Percentiles rank a stretch among this genome's conserved stretches.
These are phyloP conservation scores for Colletotrichum caudatum DNA, from an alignment of 2,329 filamentous ascomycete species.

Conservation along the genomic window DNA sequence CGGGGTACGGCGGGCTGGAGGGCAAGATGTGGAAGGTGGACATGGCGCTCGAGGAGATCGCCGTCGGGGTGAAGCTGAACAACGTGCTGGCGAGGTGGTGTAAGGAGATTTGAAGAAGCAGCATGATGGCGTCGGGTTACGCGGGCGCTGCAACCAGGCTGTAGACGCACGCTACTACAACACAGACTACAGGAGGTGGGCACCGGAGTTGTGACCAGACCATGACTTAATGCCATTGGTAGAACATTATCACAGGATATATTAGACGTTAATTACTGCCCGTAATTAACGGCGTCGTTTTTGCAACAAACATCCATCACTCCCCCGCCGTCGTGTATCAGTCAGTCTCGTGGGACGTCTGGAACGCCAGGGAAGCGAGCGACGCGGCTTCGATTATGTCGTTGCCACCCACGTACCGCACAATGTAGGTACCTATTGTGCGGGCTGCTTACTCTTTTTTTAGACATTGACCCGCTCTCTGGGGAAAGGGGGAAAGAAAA, in stretches of 20 bases:
- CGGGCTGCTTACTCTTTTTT: not conserved
- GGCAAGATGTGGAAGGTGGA: slow-evolving; percentile 81
- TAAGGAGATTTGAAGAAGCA: slow-evolving; percentile 69
- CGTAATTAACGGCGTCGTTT: no score
- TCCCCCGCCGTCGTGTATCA: not conserved
- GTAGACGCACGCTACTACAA: not conserved
- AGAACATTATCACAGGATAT: no score
- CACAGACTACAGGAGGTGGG: not conserved
- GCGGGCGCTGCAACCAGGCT: not conserved
- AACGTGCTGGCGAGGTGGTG: slow-evolving; percentile 79
- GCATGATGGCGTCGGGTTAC: not conserved
- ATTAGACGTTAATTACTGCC: no score
- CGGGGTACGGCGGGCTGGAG: slow-evolving; percentile 65
- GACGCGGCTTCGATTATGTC: not conserved
- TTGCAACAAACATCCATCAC: not conserved
- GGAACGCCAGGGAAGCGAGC: not conserved
- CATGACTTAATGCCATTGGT: not conserved
- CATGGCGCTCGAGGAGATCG: slow-evolving; percentile 83
- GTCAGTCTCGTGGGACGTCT: not conserved
- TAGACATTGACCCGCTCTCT: not conserved
- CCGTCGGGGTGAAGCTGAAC: slow-evolving; percentile 68
- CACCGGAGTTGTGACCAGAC: not conserved
- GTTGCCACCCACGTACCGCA: not conserved
- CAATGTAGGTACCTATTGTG: not conserved
- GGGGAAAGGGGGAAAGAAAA: no score